Conservation (phyloP, 129 eudicot species). For the Centrapalus pauciflorus region DNA sequence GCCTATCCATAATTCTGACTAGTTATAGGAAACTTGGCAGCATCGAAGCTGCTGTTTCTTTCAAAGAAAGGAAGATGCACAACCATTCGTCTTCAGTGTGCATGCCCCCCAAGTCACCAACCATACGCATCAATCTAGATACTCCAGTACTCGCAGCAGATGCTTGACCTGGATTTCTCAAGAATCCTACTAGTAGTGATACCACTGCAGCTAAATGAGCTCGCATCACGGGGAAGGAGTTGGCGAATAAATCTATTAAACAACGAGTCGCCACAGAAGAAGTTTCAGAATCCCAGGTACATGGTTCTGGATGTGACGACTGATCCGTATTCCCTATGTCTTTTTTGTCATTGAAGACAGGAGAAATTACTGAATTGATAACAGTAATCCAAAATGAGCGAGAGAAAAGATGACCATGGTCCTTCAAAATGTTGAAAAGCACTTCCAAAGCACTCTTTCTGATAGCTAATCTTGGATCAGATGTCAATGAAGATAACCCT, state of each 20-base stretch:
- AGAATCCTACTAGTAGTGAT: conserved; percentile 51
- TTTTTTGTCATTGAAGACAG: conserved; percentile 54
- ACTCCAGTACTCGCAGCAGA: conserved; percentile 79
- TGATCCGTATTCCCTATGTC: conserved; percentile 30
- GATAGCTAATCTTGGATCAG: conserved; percentile 91
- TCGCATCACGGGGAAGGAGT: conserved; percentile 57
- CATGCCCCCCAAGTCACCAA: conserved; percentile 52
- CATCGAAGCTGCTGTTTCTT: conserved; percentile 60
- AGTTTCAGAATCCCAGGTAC: conserved; percentile 87
- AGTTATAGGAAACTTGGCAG: conserved; percentile 57
- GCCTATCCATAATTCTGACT: conserved; percentile 56
- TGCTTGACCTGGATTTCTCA: conserved; percentile 67
- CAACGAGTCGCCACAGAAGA: conserved; percentile 75
- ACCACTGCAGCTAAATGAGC: conserved; percentile 54
- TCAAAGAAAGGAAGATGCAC: conserved; percentile 53
- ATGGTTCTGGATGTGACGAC: conserved; percentile 36
- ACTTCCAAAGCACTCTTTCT: conserved; percentile 91
- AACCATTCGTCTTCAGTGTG: conserved; percentile 88
- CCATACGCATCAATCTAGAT: conserved; percentile 68
- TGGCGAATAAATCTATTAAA: conserved; percentile 62
- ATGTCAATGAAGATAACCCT: conserved; percentile 83
- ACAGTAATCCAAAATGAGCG: conserved; percentile 71
- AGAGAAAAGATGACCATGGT: conserved; percentile 90
- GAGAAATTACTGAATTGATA: conserved; percentile 57
- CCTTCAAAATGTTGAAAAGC: conserved; percentile 90